Evolutionary conservation across 202 grass and related monocot species (phyloP).

Genomic region (Carex sylvatica): DNA sequence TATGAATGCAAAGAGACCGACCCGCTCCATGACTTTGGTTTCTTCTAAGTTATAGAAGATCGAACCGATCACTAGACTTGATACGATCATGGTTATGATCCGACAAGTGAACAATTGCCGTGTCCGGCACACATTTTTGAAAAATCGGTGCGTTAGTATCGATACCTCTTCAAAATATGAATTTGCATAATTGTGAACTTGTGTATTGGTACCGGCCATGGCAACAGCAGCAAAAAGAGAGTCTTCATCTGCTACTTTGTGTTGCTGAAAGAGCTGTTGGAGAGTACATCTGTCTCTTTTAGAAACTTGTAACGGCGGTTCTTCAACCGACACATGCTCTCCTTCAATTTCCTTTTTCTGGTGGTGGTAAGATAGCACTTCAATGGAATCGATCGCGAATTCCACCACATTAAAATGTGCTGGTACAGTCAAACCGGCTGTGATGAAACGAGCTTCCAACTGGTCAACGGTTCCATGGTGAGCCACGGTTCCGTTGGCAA

Average conservation of each 20-base stretch:
- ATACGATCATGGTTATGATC: constrained; percentile 69
- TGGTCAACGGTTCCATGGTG: constrained; percentile 69
- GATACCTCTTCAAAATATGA: constrained; percentile 50
- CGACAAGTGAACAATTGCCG: constrained; percentile 76
- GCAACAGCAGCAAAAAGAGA: neutral
- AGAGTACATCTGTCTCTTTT: constrained; percentile 64
- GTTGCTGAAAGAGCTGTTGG: constrained; percentile 76
- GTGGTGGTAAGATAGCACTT: constrained; percentile 38
- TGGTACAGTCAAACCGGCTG: constrained; percentile 44
- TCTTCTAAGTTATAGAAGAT: constrained; percentile 79
- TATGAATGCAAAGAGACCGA: constrained; percentile 85
- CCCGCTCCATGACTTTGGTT: constrained; percentile 59
- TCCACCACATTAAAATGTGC: constrained; percentile 70
- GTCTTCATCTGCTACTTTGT: constrained; percentile 59
- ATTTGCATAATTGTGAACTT: constrained; percentile 41
- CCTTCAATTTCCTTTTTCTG: constrained; percentile 22
- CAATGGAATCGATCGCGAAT: constrained; percentile 76
- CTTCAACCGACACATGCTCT: neutral
- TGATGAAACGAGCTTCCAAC: constrained; percentile 39
- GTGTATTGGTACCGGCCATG: neutral
- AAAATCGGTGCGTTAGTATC: constrained; percentile 65
- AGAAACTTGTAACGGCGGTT: neutral
- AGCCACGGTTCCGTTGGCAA: constrained; percentile 63
- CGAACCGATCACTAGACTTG: constrained; percentile 70
- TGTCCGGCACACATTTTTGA: constrained; percentile 80